A percentile compares a stretch with the other conserved stretches of the same genome.
phyloP scores from a whole-genome alignment of 352 stramenopile genomes.

The Globisporangium radiosum region DNA sequence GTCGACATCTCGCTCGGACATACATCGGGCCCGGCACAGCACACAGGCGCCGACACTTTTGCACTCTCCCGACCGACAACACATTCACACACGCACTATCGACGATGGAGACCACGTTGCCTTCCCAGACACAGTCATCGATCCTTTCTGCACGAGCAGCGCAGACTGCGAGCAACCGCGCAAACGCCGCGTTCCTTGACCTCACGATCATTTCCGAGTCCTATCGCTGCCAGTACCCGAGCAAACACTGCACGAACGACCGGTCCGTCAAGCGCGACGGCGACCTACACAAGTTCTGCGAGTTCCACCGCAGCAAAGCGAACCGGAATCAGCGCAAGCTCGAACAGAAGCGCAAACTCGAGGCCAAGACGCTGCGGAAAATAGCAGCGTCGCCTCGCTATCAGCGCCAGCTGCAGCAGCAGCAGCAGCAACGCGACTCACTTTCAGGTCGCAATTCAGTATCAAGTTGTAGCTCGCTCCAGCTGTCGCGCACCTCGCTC shows the following conservation, averaged over 20 bases:
- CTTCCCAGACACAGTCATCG: not conserved
- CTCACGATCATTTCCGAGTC: conserved; percentile 16
- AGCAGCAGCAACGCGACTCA: not conserved
- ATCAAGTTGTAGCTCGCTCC: not conserved
- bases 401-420: not conserved
- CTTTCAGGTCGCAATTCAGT: not conserved
- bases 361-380: conserved; percentile 3
- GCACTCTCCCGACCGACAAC: not conserved
- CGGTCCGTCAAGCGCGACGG: conserved; percentile 25
- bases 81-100: not conserved
- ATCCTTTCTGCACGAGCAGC: conserved; percentile 3
- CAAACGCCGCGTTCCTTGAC: conserved; percentile 3
- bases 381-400: conserved; percentile 1
- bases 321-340: conserved; percentile 36
- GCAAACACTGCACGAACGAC: conserved; percentile 19
- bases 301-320: conserved; percentile 26
- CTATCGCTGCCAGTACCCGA: conserved; percentile 19
- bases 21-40: too few species aligned
- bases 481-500: conserved; percentile 1
- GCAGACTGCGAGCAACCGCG: conserved; percentile 3
- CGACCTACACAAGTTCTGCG: conserved; percentile 28
- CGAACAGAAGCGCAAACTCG: conserved; percentile 21
- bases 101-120: not conserved
- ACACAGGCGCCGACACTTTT: not conserved
- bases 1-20: too few species aligned